Percentiles rank a stretch among this genome's conserved stretches.
Evolutionary conservation across 805 yeast genomes (phyloP).

Genomic region (Debaryomyces prosopidis): DNA sequence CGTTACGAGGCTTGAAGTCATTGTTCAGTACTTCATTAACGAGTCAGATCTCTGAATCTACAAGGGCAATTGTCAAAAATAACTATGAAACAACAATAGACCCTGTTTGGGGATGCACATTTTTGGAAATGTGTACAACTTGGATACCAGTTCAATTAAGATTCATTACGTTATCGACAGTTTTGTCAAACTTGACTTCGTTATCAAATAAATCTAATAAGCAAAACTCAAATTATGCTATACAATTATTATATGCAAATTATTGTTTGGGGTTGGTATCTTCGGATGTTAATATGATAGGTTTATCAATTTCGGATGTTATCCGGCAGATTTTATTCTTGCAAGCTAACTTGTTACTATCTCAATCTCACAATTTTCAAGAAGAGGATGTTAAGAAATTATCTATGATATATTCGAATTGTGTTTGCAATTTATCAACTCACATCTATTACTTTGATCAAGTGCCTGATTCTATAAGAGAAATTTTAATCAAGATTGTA

Average conservation of each 20-base stretch:
- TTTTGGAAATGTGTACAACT: conserved; percentile 65
- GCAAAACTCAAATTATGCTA: conserved; percentile 13
- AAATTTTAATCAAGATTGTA: conserved; percentile 51
- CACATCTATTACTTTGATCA: conserved; percentile 89
- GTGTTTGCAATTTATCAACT: conserved; percentile 69
- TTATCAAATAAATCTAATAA: conserved; percentile 18
- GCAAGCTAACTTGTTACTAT: conserved; percentile 40
- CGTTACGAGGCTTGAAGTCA: conserved; percentile 51
- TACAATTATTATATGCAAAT: conserved; percentile 43
- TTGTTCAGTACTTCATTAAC: conserved; percentile 66
- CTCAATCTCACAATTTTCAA: conserved; percentile 19
- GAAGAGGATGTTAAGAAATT: conserved; percentile 27
- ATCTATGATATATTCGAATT: conserved; percentile 47
- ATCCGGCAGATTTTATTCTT: conserved; percentile 57
- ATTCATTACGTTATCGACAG: conserved; percentile 58
- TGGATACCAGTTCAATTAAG: conserved; percentile 83
- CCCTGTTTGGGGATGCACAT: conserved; percentile 51
- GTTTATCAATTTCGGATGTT: conserved; percentile 81
- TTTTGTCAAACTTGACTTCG: conserved; percentile 27
- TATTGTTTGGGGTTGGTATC: conserved; percentile 61
- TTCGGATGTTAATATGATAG: conserved; percentile 81
- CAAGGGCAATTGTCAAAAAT: conserved; percentile 49
- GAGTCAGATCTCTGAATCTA: conserved; percentile 58
- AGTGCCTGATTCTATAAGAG: conserved; percentile 75
- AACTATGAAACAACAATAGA: conserved; percentile 32